Conservation (phyloP, 768 basidiomycete species). For the Nidularia sp. region DNA sequence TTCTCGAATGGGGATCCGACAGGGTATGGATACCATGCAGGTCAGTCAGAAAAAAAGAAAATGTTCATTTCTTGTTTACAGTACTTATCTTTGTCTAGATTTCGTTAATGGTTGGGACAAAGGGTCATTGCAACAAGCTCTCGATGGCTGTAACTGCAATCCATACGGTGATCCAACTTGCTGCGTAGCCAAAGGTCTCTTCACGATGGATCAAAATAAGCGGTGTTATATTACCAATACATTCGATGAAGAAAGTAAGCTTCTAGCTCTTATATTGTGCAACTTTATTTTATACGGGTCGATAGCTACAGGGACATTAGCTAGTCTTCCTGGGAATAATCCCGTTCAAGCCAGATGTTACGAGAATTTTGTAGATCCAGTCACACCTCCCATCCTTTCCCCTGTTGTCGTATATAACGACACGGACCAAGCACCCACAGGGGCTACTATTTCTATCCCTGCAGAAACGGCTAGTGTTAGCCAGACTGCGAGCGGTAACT, state of each 20-base stretch:
- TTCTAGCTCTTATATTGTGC: not conserved
- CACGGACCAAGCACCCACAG: slow-evolving; percentile 9
- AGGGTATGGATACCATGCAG: slow-evolving; percentile 49
- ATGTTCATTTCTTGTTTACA: not conserved
- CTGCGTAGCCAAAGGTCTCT: slow-evolving; percentile 41
- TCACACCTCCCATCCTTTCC: slow-evolving; percentile 18
- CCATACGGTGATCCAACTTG: slow-evolving; percentile 39
- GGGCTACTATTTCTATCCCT: slow-evolving; percentile 12
- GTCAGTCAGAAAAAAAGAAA: slow-evolving; percentile 16
- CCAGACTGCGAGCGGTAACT: slow-evolving; percentile 19
- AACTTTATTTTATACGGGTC: slow-evolving; percentile 3
- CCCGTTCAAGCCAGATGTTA: slow-evolving; percentile 32
- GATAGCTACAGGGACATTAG: slow-evolving; percentile 41
- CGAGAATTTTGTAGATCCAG: slow-evolving; percentile 17
- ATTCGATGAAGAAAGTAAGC: slow-evolving; percentile 43
- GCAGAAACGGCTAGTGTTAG: slow-evolving; percentile 13
- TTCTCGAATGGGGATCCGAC: slow-evolving; percentile 46
- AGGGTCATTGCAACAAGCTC: slow-evolving; percentile 48
- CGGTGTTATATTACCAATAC: slow-evolving; percentile 41
- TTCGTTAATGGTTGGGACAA: slow-evolving; percentile 61
- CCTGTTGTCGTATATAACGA: slow-evolving; percentile 19
- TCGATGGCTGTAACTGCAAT: slow-evolving; percentile 50
- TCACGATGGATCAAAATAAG: slow-evolving; percentile 33
- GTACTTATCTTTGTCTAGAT: slow-evolving; percentile 21
- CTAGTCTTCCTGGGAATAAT: slow-evolving; percentile 50